Conservation (phyloP, 345 rosid species). For the Gossypium sturtianum region DNA sequence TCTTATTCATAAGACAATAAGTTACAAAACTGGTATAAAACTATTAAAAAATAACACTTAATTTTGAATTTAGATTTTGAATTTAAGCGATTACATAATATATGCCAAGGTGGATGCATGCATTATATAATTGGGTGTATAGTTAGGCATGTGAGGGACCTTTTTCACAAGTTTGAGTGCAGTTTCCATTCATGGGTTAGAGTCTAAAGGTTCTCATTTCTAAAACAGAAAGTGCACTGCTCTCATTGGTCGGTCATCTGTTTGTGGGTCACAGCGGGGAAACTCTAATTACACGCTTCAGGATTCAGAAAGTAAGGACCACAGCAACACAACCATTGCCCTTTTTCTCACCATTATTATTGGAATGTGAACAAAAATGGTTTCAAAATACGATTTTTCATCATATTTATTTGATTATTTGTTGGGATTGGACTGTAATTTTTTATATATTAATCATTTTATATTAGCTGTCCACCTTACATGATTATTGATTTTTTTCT, state of each 20-base stretch:
- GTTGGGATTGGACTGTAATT: too few species aligned
- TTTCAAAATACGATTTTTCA: too few species aligned
- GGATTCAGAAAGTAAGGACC: slow-evolving; percentile 16
- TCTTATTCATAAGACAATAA: too few species aligned
- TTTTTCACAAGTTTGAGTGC: slow-evolving; percentile 2
- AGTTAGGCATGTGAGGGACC: neutral
- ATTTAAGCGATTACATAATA: neutral
- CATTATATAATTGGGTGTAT: neutral
- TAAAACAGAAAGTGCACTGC: neutral
- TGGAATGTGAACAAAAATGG: neutral
- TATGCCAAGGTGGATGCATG: neutral
- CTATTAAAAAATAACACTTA: too few species aligned
- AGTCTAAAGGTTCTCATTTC: neutral
- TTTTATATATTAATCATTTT: too few species aligned
- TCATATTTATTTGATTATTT: too few species aligned
- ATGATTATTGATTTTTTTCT: too few species aligned
- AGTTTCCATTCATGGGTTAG: slow-evolving; percentile 14
- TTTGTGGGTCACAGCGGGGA: slow-evolving; percentile 18
- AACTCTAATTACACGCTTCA: slow-evolving; percentile 15
- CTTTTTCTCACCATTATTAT: neutral
- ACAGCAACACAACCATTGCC: slow-evolving; percentile 14
- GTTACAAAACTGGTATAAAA: too few species aligned
- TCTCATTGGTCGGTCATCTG: neutral
- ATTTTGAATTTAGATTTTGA: too few species aligned
- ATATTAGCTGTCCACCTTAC: too few species aligned